Conservation (phyloP, 495 filamentous ascomycete species). For the Coniosporium apollinis region DNA sequence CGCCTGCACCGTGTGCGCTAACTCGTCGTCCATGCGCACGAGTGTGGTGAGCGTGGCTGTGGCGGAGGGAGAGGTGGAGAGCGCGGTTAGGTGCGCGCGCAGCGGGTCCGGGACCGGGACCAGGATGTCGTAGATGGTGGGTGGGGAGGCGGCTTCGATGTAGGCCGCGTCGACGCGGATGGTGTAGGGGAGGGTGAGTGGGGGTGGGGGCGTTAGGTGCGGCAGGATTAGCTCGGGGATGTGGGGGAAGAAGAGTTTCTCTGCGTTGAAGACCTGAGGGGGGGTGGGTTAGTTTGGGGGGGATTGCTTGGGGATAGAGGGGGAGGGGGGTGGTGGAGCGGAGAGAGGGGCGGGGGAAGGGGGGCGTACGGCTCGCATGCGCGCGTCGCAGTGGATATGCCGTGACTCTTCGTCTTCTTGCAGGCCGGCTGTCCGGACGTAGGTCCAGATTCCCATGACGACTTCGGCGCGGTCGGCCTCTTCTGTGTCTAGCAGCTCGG, state of each 20-base stretch:
- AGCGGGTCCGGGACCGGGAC: constrained; percentile 76
- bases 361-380: constrained; percentile 48
- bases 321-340: background rate
- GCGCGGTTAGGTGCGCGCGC: constrained; percentile 38
- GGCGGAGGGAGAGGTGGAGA: constrained; percentile 35
- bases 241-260: constrained; percentile 75
- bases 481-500: constrained; percentile 70
- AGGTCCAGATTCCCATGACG: constrained; percentile 87
- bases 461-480: constrained; percentile 77
- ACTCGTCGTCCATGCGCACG: constrained; percentile 57
- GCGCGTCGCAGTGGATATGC: constrained; percentile 74
- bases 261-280: constrained; percentile 55
- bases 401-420: constrained; percentile 91
- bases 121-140: constrained; percentile 73
- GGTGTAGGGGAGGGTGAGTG: constrained; percentile 75
- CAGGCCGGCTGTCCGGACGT: constrained; percentile 68
- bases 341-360: background rate
- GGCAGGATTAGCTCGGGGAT: constrained; percentile 57
- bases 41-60: constrained; percentile 52
- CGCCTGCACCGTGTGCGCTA: constrained; percentile 62
- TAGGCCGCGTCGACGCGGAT: constrained; percentile 85
- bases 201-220: constrained; percentile 64
- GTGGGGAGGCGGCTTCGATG: constrained; percentile 29
- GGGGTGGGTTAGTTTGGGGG: constrained; percentile 9
- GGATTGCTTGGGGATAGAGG: background rate